Percentiles rank a stretch among this genome's conserved stretches.
These are phyloP conservation scores for Cutaneotrichosporon sp. DNA, from an alignment of 1,284 basidiomycete genomes.

Conservation along the genomic window DNA sequence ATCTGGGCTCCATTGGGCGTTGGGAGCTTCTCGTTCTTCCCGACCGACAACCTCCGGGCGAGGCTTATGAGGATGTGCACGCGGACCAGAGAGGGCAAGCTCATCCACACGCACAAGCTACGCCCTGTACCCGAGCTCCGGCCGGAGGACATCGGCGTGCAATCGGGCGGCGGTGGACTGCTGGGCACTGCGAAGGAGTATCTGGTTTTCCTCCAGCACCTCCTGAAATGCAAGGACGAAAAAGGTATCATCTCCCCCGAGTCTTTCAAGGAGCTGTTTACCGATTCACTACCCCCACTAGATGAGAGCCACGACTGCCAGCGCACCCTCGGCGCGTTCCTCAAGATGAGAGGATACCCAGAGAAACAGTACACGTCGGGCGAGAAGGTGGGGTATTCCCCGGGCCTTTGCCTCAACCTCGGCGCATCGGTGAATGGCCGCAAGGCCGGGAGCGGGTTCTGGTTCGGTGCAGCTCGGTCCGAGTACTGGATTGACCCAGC, in stretches of 20 bases:
- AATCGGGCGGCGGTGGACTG: slow-evolving; percentile 36
- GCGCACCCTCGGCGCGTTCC: slow-evolving; percentile 5
- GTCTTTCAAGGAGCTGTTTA: slow-evolving; percentile 28
- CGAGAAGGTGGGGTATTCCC: slow-evolving; percentile 8
- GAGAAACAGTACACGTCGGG: slow-evolving; percentile 12
- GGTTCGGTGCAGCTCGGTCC: slow-evolving; percentile 24
- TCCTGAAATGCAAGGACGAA: slow-evolving; percentile 21
- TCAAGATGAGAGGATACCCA: slow-evolving; percentile 13
- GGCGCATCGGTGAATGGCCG: slow-evolving; percentile 12
- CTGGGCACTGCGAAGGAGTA: slow-evolving; percentile 35
- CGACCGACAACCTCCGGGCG: slow-evolving; percentile 1
- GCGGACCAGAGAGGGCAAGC: slow-evolving; percentile 1
- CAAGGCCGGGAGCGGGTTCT: slow-evolving; percentile 10
- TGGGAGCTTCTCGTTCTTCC: slow-evolving; percentile 26
- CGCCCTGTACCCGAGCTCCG: neutral
- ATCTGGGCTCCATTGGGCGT: slow-evolving; percentile 36
- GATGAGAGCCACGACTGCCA: slow-evolving; percentile 8
- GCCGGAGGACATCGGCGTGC: slow-evolving; percentile 9
- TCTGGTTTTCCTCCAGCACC: slow-evolving; percentile 24
- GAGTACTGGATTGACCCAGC: slow-evolving; percentile 27
- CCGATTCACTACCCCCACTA: slow-evolving; percentile 14
- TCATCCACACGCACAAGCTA: neutral
- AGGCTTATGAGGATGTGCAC: slow-evolving; percentile 6
- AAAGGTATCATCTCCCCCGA: slow-evolving; percentile 18
- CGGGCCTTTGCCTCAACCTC: slow-evolving; percentile 10